Evolutionary conservation across 768 basidiomycete genomes (phyloP).

Genomic region (Nidula microcarpa): DNA sequence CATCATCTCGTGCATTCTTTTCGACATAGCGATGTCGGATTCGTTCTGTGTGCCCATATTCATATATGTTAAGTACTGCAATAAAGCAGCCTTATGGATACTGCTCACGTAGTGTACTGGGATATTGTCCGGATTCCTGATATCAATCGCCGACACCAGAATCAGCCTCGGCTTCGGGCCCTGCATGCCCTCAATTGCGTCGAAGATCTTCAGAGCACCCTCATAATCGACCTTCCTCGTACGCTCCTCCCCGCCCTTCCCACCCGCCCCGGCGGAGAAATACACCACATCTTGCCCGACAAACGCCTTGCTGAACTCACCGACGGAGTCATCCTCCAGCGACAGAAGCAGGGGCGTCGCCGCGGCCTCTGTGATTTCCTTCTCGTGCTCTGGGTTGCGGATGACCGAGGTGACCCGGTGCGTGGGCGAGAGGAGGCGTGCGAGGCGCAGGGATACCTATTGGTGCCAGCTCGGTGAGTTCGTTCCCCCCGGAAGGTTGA

Average conservation of each 20-base stretch:
- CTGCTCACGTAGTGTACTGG: conserved; percentile 49
- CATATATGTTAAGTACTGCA: not conserved
- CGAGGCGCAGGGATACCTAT: conserved; percentile 46
- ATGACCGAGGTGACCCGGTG: conserved; percentile 55
- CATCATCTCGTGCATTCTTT: conserved; percentile 40
- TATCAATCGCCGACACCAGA: conserved; percentile 57
- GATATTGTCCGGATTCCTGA: conserved; percentile 44
- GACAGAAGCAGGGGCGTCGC: conserved; percentile 52
- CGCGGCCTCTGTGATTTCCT: conserved; percentile 39
- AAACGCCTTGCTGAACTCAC: conserved; percentile 46
- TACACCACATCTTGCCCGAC: conserved; percentile 38
- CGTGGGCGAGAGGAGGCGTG: conserved; percentile 39
- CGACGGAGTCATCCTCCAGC: conserved; percentile 46
- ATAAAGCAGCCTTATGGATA: not conserved
- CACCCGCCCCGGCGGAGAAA: conserved; percentile 51
- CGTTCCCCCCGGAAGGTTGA: not conserved
- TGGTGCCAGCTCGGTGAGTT: not conserved
- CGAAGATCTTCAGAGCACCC: conserved; percentile 67
- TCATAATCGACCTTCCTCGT: conserved; percentile 59
- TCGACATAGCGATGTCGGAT: conserved; percentile 39
- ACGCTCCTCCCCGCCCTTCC: conserved; percentile 51
- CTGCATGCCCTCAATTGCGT: conserved; percentile 55
- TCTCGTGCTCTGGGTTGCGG: conserved; percentile 39
- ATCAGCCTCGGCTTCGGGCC: conserved; percentile 50
- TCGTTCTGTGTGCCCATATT: conserved; percentile 27